Evolutionary conservation across 176 grass and related monocot genomes (phyloP), one percentile per base, ranked within the genome.

Genomic region (Poa annua): DNA sequence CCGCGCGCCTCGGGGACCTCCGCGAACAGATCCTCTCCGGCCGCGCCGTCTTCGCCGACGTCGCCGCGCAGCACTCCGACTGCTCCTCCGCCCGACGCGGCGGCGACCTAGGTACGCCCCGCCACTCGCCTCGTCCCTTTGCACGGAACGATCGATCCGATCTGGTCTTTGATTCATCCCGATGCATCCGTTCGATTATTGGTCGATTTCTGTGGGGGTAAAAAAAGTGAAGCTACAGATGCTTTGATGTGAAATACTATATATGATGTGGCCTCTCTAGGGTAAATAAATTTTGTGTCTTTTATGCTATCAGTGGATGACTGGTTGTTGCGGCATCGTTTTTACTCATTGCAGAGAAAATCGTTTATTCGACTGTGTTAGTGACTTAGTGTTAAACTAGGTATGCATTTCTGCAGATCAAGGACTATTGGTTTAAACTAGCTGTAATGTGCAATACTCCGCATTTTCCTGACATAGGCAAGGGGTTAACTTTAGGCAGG

Each of bases 41-140:
- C 67, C 66, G 64, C 52, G 82, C 62, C 81, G 35, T 35, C 50
- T 92, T 94, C 85, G 74, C 85, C 13, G 92, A 91, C 47, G 62
- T 94, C 87, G 92, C 92, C 11, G 84, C 89, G 11, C 74, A 71
- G 81, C 79, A 89, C 87, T 94, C 92, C 29, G 89, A 94, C 85
- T 94, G 89, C 82, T 89, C 84, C 69, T 94, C 92, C 85, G 92
- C 89, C 29, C 83, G 88, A 11, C 89, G 89, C 54, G 87, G 92
- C 52, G 92, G 92, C 22, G 87, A 94, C 87, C 87, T 92, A 3
- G 89, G 92, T 94, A 39, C 7, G 16, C 32, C 71, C 29, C 15
- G 0, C 3, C 33, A 47, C 20, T 11, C 64, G 33, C 29, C 15
- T 5, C 39, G 1, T 21, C n/a, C 6, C 39, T n/a, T 19, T 50